Percentiles rank a stretch among this genome's conserved stretches.
These are phyloP conservation scores for Pittosporum tobira DNA, from an alignment of 129 eudicot genomes.

Conservation along the genomic window DNA sequence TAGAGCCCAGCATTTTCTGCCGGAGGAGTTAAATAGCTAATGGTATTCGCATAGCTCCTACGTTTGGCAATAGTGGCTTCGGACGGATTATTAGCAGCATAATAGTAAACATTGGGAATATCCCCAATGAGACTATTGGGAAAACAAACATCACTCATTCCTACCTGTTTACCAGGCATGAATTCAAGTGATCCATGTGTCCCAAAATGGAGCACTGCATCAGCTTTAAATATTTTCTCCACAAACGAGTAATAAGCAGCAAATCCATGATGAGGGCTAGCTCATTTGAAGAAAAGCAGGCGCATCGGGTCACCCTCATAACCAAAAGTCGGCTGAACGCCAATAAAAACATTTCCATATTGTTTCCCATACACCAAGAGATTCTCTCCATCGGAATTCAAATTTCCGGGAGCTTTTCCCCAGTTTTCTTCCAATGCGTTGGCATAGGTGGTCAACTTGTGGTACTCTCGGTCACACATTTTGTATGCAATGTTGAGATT, in stretches of 20 bases:
- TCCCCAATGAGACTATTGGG: slow-evolving; percentile 96
- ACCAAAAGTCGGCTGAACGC: slow-evolving; percentile 98
- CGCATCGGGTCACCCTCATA: slow-evolving; percentile 99
- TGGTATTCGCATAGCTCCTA: slow-evolving; percentile 92
- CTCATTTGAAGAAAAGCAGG: slow-evolving; percentile 91
- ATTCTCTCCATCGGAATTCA: slow-evolving; percentile 95
- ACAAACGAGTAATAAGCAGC: slow-evolving; percentile 96
- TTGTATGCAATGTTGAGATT: slow-evolving; percentile 86
- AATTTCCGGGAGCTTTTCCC: slow-evolving; percentile 99
- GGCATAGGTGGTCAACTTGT: slow-evolving; percentile 72
- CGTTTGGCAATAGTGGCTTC: slow-evolving; percentile 97
- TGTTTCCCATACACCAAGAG: slow-evolving; percentile 91
- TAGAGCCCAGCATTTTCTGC: slow-evolving; percentile 99
- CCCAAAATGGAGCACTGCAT: slow-evolving; percentile 94
- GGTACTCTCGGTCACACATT: slow-evolving; percentile 89
- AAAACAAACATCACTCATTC: slow-evolving; percentile 93
- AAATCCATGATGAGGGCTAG: slow-evolving; percentile 98
- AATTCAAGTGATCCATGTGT: slow-evolving; percentile 97
- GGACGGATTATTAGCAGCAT: slow-evolving; percentile 96
- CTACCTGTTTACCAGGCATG: slow-evolving; percentile 99
- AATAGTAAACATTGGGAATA: slow-evolving; percentile 88
- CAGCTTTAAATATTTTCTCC: slow-evolving; percentile 89
- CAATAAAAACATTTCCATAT: slow-evolving; percentile 91
- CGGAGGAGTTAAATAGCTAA: slow-evolving; percentile 95
- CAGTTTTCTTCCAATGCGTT: slow-evolving; percentile 85